Percentiles rank a stretch among this genome's conserved stretches.
phyloP scores from a whole-genome alignment of 108 stramenopile genomes.

The Cylindrotheca closterium region DNA sequence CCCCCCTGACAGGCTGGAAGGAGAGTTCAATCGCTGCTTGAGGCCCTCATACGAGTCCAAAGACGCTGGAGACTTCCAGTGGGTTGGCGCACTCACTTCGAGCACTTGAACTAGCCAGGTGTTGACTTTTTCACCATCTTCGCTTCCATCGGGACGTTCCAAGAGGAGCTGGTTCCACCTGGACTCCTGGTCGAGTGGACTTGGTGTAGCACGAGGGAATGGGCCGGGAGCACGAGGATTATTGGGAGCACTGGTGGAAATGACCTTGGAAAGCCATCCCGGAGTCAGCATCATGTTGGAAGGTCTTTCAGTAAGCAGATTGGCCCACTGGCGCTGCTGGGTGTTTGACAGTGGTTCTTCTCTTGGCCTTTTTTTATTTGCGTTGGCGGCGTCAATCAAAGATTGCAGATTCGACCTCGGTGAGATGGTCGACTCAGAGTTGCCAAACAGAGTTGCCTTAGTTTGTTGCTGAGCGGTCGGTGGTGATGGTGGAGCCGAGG shows the following conservation, averaged over 20 bases:
- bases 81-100: neutral
- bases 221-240: neutral
- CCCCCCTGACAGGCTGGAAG: too few relatives aligned
- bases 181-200: neutral
- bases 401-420: neutral
- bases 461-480: too few relatives aligned
- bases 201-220: too few relatives aligned
- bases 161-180: neutral
- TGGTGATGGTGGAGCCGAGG: too few relatives aligned
- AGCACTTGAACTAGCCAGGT: constrained; percentile 8
- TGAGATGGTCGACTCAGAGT: neutral
- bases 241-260: neutral
- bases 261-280: neutral
- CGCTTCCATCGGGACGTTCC: neutral
- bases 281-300: neutral
- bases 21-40: too few relatives aligned
- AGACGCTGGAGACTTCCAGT: too few relatives aligned
- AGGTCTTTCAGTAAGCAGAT: neutral
- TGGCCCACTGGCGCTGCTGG: too few relatives aligned
- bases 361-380: too few relatives aligned
- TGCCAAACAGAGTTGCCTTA: too few relatives aligned
- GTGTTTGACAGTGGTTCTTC: too few relatives aligned
- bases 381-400: neutral
- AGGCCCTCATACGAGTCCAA: too few relatives aligned
- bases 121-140: neutral